Conservation (phyloP, 2,329 filamentous ascomycete genomes). For the Alternaria solani region DNA sequence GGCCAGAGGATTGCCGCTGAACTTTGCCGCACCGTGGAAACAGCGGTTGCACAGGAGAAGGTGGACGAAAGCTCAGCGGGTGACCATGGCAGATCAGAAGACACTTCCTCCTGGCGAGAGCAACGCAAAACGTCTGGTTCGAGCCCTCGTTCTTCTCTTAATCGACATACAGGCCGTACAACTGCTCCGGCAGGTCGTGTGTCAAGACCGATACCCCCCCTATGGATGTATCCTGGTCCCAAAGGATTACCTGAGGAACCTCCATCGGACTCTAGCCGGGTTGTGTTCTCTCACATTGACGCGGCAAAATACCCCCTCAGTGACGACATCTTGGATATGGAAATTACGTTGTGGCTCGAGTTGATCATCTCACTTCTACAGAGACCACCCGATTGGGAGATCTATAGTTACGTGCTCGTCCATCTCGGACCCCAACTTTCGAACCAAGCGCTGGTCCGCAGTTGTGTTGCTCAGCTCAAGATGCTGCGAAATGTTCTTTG, state of each 20-base stretch:
- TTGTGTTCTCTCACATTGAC: slow-evolving; percentile 60
- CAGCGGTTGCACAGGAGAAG: slow-evolving; percentile 55
- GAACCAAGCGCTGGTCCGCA: slow-evolving; percentile 85
- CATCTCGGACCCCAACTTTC: slow-evolving; percentile 87
- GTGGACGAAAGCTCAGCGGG: slow-evolving; percentile 48
- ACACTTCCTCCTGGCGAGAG: slow-evolving; percentile 39
- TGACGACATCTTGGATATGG: slow-evolving; percentile 59
- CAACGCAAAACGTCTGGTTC: slow-evolving; percentile 40
- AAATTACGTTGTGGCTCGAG: slow-evolving; percentile 71
- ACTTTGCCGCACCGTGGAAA: slow-evolving; percentile 70
- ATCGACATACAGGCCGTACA: slow-evolving; percentile 38
- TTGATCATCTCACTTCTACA: slow-evolving; percentile 76
- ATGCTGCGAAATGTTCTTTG: slow-evolving; percentile 79
- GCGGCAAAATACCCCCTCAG: slow-evolving; percentile 42
- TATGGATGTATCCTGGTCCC: slow-evolving; percentile 66
- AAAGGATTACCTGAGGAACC: slow-evolving; percentile 64
- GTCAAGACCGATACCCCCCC: slow-evolving; percentile 48
- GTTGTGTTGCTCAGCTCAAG: slow-evolving; percentile 76
- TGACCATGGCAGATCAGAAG: slow-evolving; percentile 39
- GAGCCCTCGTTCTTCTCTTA: slow-evolving; percentile 46
- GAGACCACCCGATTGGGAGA: slow-evolving; percentile 82
- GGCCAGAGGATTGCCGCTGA: slow-evolving; percentile 75
- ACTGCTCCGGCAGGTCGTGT: slow-evolving; percentile 38
- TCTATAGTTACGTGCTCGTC: slow-evolving; percentile 88
- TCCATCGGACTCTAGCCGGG: slow-evolving; percentile 57